Percentiles rank a stretch among this genome's conserved stretches.
Conservation (phyloP, 495 filamentous ascomycete genomes). For the Podospora sp. region DNA sequence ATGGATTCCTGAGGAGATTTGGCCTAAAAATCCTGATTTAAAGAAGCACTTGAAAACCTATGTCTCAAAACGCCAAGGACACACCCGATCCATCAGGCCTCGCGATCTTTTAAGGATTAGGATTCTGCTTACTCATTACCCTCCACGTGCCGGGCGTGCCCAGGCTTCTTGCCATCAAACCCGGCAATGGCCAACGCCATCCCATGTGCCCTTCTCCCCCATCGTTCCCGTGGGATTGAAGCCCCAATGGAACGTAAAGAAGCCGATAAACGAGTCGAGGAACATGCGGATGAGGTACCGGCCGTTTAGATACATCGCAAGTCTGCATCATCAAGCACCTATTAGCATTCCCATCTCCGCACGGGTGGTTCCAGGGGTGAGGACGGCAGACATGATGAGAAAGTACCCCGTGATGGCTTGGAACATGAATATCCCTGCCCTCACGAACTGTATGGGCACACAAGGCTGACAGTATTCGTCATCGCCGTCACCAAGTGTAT, state of each 20-base stretch:
- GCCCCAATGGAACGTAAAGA: constrained; percentile 64
- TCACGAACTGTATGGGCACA: constrained; percentile 56
- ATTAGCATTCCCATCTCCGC: background rate
- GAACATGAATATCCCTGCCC: constrained; percentile 60
- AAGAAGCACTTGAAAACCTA: too few species aligned
- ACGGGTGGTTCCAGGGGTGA: background rate
- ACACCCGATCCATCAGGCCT: too few species aligned
- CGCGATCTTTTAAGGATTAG: too few species aligned
- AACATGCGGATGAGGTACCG: constrained; percentile 66
- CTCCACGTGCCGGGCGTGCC: background rate
- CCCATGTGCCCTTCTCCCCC: background rate
- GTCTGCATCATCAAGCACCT: background rate
- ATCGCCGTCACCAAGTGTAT: background rate
- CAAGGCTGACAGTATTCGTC: constrained; percentile 42
- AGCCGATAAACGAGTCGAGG: constrained; percentile 63
- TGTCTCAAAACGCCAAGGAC: too few species aligned
- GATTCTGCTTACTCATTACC: background rate
- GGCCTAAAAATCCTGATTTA: too few species aligned
- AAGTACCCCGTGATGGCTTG: constrained; percentile 69
- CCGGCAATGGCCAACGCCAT: background rate
- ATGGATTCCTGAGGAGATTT: too few species aligned
- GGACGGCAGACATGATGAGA: constrained; percentile 58
- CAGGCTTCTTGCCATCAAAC: background rate
- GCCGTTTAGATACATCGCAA: constrained; percentile 66
- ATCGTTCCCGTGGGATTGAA: constrained; percentile 20